Percentiles rank a stretch among this genome's conserved stretches.
Evolutionary conservation across 441 rosid genomes (phyloP).

Genomic region (Erodium trifolium): DNA sequence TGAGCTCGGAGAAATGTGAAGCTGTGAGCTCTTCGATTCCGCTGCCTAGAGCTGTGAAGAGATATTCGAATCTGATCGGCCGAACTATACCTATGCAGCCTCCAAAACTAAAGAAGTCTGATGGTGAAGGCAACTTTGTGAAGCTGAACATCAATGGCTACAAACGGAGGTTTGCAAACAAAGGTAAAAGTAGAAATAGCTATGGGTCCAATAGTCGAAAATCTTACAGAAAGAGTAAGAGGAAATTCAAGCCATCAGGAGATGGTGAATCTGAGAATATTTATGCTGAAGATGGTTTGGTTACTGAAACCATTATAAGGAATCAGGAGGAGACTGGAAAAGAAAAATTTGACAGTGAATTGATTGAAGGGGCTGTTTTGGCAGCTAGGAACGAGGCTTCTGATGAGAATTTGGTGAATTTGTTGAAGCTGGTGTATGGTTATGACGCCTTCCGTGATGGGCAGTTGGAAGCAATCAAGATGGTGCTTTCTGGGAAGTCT

Average conservation of each 20-base stretch:
- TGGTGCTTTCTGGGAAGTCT: conserved; percentile 57
- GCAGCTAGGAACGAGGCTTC: conserved; percentile 43
- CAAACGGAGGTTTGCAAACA: conserved; percentile 51
- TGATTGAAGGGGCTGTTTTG: conserved; percentile 41
- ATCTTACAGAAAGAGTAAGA: conserved; percentile 41
- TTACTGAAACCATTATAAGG: conserved; percentile 23
- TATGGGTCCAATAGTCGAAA: conserved; percentile 21
- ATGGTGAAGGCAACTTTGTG: conserved; percentile 78
- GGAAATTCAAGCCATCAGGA: conserved; percentile 25
- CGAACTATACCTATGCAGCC: conserved; percentile 40
- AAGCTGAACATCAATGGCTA: conserved; percentile 50
- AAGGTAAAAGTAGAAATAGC: conserved; percentile 22
- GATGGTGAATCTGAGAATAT: conserved; percentile 17
- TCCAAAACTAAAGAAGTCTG: conserved; percentile 35
- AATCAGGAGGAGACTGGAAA: conserved; percentile 23
- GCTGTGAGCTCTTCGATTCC: background rate
- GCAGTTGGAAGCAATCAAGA: conserved; percentile 66
- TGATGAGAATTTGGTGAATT: conserved; percentile 54
- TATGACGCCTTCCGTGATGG: conserved; percentile 71
- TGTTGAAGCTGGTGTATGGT: conserved; percentile 66
- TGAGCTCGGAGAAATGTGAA: too few relatives aligned
- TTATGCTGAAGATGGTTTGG: conserved; percentile 43
- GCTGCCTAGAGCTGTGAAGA: background rate
- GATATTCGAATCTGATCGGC: conserved; percentile 42
- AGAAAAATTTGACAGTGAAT: conserved; percentile 16